A percentile compares a stretch with the other conserved stretches of the same genome.
phyloP scores from a whole-genome alignment of 2,329 filamentous ascomycete genomes.

The Colletotrichum plurivorum region DNA sequence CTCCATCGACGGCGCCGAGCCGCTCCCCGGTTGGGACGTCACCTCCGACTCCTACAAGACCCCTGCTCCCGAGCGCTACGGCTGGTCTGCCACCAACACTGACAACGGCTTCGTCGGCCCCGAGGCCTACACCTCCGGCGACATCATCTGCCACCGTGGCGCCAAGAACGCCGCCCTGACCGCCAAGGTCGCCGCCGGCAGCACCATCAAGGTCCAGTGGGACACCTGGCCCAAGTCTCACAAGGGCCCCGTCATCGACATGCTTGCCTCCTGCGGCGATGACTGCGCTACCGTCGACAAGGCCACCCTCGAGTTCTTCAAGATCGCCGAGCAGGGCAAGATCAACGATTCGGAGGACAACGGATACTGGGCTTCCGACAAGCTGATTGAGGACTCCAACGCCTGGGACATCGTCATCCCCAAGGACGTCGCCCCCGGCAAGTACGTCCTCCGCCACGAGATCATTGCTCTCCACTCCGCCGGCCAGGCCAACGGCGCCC shows the following conservation, averaged over 20 bases:
- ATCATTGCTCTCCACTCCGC: conserved; percentile 69
- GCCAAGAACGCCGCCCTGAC: conserved; percentile 56
- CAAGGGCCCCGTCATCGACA: conserved; percentile 73
- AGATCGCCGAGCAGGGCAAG: conserved; percentile 70
- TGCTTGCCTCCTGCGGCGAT: conserved; percentile 69
- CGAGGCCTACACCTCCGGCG: conserved; percentile 51
- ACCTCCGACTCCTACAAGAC: conserved; percentile 44
- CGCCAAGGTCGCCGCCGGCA: conserved; percentile 69
- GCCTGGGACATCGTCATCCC: conserved; percentile 65
- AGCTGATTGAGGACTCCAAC: conserved; percentile 61
- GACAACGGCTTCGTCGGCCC: conserved; percentile 64
- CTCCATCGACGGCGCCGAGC: conserved; percentile 47
- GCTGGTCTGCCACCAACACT: conserved; percentile 44
- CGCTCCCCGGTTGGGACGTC: conserved; percentile 48
- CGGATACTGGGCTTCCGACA: conserved; percentile 69
- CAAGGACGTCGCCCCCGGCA: conserved; percentile 60
- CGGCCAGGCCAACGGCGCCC: conserved; percentile 56
- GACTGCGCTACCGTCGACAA: conserved; percentile 69
- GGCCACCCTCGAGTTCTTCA: conserved; percentile 68
- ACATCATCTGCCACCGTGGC: conserved; percentile 64
- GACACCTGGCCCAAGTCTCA: conserved; percentile 75
- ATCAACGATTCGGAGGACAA: conserved; percentile 54
- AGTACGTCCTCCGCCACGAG: conserved; percentile 70
- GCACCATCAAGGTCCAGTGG: conserved; percentile 72
- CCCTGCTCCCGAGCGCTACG: conserved; percentile 47